Evolutionary conservation across 352 stramenopile species (phyloP), one percentile per base, ranked within the genome.

Genomic region (Phytophthora hibernalis): DNA sequence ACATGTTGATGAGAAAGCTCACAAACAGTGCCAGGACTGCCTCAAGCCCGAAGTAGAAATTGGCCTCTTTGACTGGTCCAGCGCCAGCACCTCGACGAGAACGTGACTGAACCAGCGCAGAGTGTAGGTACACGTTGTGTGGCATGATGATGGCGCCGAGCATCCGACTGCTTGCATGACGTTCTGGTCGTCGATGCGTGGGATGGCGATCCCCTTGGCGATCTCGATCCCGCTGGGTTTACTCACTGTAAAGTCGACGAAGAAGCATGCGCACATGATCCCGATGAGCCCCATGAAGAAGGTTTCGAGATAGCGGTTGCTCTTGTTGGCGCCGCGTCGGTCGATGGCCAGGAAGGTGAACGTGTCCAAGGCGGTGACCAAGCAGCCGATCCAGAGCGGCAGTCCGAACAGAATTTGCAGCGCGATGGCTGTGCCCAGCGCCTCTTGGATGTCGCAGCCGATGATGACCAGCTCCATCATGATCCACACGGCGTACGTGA

Each of bases 121-220:
- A 98, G 70, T 98, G 96, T n/a, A 98, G 72, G 54, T 97, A 98
- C 9, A 98, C 74, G 59, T 99, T 98, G 74, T 98, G 93, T 4
- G 96, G 95, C 92, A 98, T 98, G 75, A 98, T 96, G 28, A 98
- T 92, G 21, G 89, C 70, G 55, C 92, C 90, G 13, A 98, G 65
- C 64, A 96, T 96, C 82, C 86, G n/a, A 96, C 90, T 51, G 77
- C 85, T 70, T 81, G 66, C 59, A 83, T 82, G 59, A 77, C 81
- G 60, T 87, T 92, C 63, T 83, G 85, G 52, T 80, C 71, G 60
- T 80, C 73, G 51, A 95, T 74, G 9, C 72, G 65, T 9, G 90
- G 90, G 15, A 82, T 77, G 1, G 84, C 44, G 66, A 97, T 91
- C 21, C 91, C 93, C 38, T 87, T 84, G n/a, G 80, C 42, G 57